Evolutionary conservation across 768 basidiomycete species (phyloP), one percentile per base, ranked within the genome.

Genomic region (Xanthoconium purpureum): DNA sequence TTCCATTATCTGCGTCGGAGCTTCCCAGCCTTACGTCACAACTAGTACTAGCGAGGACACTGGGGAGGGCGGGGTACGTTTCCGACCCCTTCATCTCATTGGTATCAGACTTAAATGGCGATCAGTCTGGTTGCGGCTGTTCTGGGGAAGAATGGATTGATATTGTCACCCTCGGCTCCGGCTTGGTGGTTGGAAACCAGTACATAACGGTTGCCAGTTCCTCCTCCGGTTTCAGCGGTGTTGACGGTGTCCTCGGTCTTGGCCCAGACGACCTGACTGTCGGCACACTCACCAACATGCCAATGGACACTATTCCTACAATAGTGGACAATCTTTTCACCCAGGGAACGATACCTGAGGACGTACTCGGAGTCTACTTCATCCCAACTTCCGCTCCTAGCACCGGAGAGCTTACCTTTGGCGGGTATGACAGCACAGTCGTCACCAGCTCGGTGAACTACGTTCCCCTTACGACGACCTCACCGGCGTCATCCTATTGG

Each of bases 201-300:
- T 67, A 65, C n/a, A 73, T 78, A 17, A 56, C 75, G 13, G 72
- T 70, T 47, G 75, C 78, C 5, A 42, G 54, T 1, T 36, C 15
- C 3, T 9, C 50, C 10, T 24, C 14, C 14, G 42, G 50, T n/a
- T 35, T 52, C 33, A 43, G 10, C 8, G 50, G 33, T 18, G 15
- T 35, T 20, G 74, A 77, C 51, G 77, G 77, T 12, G 73, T 77
- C 48, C 68, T 78, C n/a, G 61, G 77, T 67, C 45, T 62, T 17
- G 70, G 75, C 15, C 77, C 77, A 17, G 50, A 43, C 8, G 69
- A 64, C 51, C 60, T 77, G 24, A 76, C 76, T 1, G 24, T 54
- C 6, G 64, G 57, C 47, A 67, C 60, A 5, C 47, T 70, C 18
- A 45, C 47, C 35, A 58, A 58, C 54, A 37, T 43, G 2, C 24